phyloP scores from a whole-genome alignment of 2,329 filamentous ascomycete species.

The Aspergillus unguis region DNA sequence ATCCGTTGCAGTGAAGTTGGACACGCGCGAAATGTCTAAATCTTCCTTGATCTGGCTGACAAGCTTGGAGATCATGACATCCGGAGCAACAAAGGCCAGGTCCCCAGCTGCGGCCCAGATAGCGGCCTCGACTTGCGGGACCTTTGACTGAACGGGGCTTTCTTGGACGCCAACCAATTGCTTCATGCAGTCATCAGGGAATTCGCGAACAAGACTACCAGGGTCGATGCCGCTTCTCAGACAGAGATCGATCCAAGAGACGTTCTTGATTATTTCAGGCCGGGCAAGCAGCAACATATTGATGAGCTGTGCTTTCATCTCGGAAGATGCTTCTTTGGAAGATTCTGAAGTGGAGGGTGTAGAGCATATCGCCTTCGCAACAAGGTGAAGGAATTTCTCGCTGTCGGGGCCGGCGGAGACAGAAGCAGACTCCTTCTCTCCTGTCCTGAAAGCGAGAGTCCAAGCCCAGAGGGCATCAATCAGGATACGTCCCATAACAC shows the following conservation, averaged over 20 bases:
- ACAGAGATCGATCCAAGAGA: constrained; percentile 86
- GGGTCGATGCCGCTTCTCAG: constrained; percentile 79
- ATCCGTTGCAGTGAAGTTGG: constrained; percentile 76
- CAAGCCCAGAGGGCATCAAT: constrained; percentile 76
- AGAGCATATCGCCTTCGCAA: constrained; percentile 47
- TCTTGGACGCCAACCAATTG: constrained; percentile 61
- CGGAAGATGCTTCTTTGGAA: constrained; percentile 39
- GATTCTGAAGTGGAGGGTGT: constrained; percentile 24
- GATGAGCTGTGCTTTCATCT: constrained; percentile 68
- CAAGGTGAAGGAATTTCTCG: constrained; percentile 57
- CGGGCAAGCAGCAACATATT: constrained; percentile 74
- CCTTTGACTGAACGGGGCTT: constrained; percentile 34
- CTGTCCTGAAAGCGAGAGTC: constrained; percentile 63
- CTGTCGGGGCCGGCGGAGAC: constrained; percentile 62
- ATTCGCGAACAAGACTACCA: constrained; percentile 66
- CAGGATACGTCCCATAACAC: constrained; percentile 60
- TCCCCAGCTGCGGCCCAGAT: constrained; percentile 85
- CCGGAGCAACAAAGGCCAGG: constrained; percentile 87
- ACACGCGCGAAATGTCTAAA: constrained; percentile 66
- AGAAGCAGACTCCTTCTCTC: constrained; percentile 76
- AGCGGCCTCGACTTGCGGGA: constrained; percentile 54
- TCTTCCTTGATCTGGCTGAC: constrained; percentile 71
- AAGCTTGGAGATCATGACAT: constrained; percentile 71
- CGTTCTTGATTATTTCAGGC: constrained; percentile 69
- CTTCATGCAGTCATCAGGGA: constrained; percentile 62